A percentile compares a stretch with the other conserved stretches of the same genome.
Evolutionary conservation across 495 filamentous ascomycete species (phyloP).

Genomic region (Xylona heveae): DNA sequence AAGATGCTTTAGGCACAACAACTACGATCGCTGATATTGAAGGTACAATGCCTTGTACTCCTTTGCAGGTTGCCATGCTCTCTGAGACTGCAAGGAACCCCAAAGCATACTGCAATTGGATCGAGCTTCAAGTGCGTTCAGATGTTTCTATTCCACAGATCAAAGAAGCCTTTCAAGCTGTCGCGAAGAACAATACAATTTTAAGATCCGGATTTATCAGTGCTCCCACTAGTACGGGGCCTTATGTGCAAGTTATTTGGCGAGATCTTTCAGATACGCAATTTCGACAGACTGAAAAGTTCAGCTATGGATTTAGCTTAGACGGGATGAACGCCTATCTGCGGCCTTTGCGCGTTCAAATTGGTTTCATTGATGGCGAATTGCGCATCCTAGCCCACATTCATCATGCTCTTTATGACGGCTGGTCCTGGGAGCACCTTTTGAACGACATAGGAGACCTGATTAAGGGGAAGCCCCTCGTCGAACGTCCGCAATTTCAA

Average conservation of each 20-base stretch:
- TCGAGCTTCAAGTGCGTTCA: conserved; percentile 31
- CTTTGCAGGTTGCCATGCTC: conserved; percentile 60
- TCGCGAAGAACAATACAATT: conserved; percentile 36
- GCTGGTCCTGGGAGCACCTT: conserved; percentile 61
- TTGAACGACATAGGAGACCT: conserved; percentile 35
- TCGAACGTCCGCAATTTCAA: conserved; percentile 27
- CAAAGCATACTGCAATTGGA: conserved; percentile 52
- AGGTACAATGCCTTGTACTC: conserved; percentile 28
- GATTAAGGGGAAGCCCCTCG: conserved; percentile 10
- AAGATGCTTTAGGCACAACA: background rate
- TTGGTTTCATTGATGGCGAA: conserved; percentile 12
- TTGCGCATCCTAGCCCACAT: conserved; percentile 27
- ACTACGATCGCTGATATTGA: conserved; percentile 18
- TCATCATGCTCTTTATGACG: conserved; percentile 67
- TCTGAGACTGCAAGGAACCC: conserved; percentile 33
- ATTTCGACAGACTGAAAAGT: conserved; percentile 17
- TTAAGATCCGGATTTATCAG: conserved; percentile 48
- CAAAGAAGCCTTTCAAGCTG: conserved; percentile 20
- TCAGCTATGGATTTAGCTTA: conserved; percentile 13
- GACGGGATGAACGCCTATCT: conserved; percentile 23
- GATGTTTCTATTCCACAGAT: conserved; percentile 14
- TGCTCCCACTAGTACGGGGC: conserved; percentile 8
- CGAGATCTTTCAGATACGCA: conserved; percentile 19
- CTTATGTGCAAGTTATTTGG: conserved; percentile 46
- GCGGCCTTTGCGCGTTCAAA: conserved; percentile 32